Conservation (phyloP, 108 stramenopile genomes). For the Cyclotella distinguenda region DNA sequence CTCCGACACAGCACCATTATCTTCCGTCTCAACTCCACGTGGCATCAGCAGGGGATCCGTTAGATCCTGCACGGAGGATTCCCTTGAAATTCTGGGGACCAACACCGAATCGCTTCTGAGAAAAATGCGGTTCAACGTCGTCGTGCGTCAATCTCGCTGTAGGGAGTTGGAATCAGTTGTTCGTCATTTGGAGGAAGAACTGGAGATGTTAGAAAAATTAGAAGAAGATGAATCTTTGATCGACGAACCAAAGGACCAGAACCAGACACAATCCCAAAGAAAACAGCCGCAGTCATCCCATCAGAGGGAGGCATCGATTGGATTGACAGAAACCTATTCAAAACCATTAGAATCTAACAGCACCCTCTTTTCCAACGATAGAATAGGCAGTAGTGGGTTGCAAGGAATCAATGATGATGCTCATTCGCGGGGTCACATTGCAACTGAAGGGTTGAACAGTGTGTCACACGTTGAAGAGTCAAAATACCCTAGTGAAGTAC, state of each 20-base stretch:
- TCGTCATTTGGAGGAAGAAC: neutral
- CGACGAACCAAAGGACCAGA: neutral
- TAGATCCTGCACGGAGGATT: neutral
- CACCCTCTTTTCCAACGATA: no score
- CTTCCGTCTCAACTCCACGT: neutral
- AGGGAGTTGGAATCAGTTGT: neutral
- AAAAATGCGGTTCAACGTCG: neutral
- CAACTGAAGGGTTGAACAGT: no score
- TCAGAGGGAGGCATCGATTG: neutral
- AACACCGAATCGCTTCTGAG: neutral
- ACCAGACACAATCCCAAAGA: neutral
- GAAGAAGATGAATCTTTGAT: neutral
- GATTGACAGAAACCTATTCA: neutral
- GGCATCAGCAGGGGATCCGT: neutral
- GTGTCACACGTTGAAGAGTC: no score
- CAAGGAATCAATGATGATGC: no score
- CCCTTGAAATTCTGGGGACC: neutral
- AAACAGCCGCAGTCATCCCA: neutral
- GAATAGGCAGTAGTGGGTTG: no score
- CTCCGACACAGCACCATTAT: neutral
- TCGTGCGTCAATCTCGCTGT: neutral
- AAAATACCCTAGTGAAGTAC: no score
- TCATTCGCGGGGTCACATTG: no score
- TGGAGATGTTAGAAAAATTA: neutral
- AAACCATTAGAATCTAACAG: no score